A percentile compares a stretch with the other conserved stretches of the same genome.
These are phyloP conservation scores for Trichoderma hamatum DNA, from an alignment of 2,329 filamentous ascomycete genomes.

Conservation along the genomic window DNA sequence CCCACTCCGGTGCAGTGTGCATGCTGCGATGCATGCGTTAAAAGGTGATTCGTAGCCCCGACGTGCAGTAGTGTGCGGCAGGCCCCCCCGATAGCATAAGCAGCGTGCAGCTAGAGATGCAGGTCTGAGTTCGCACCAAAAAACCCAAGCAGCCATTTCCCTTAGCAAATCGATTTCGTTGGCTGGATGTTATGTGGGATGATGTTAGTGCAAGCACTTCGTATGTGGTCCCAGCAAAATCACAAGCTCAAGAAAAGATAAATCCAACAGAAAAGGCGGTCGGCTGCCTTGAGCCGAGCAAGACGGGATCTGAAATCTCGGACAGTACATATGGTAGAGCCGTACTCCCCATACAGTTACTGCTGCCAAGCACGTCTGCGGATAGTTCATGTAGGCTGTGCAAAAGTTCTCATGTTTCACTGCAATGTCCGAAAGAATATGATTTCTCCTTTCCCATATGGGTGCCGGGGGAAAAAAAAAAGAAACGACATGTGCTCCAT, in stretches of 20 bases:
- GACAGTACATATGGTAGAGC: background rate
- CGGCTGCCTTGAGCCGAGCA: background rate
- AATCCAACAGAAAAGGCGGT: conserved; percentile 1
- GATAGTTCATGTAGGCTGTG: background rate
- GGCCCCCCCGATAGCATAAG: conserved; percentile 8
- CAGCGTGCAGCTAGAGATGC: conserved; percentile 19
- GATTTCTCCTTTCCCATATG: background rate
- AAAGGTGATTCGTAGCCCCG: conserved; percentile 15
- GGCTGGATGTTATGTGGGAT: conserved; percentile 2
- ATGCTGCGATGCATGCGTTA: conserved; percentile 12
- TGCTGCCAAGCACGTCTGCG: background rate
- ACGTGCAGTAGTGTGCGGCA: conserved; percentile 20
- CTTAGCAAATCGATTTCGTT: background rate
- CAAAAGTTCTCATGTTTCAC: background rate
- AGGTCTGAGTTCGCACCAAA: conserved; percentile 7
- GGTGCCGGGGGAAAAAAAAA: background rate
- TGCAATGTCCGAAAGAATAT: background rate
- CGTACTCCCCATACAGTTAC: background rate
- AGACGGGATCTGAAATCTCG: background rate
- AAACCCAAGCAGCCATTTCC: background rate
- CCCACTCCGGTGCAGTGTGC: background rate
- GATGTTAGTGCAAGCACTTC: background rate
- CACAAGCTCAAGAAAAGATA: background rate
- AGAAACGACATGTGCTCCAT: background rate
- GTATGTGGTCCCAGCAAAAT: background rate